A percentile compares a stretch with the other conserved stretches of the same genome.
Evolutionary conservation across 1,139 yeast species (phyloP).

Genomic region (Meyerozyma elateridarum): DNA sequence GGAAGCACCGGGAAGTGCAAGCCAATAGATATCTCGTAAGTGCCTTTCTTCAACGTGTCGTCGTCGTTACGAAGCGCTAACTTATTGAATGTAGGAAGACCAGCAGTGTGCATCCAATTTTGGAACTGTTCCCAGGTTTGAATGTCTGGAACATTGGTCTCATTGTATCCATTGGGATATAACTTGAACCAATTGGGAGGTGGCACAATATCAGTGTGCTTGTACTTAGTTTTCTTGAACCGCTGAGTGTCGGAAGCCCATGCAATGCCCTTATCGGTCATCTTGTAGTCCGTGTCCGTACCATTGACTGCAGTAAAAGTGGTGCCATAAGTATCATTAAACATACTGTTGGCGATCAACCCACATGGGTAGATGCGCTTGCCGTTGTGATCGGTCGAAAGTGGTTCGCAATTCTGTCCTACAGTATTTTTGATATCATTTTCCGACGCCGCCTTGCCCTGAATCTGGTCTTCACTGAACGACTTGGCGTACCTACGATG

Average conservation of each 20-base stretch:
- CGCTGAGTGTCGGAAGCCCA: slow-evolving; percentile 81
- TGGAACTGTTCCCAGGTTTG: slow-evolving; percentile 78
- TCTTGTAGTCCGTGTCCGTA: slow-evolving; percentile 45
- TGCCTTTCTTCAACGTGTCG: slow-evolving; percentile 56
- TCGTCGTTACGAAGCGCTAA: slow-evolving; percentile 77
- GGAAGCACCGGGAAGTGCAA: slow-evolving; percentile 84
- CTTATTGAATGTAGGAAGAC: slow-evolving; percentile 79
- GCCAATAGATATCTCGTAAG: slow-evolving; percentile 68
- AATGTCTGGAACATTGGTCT: slow-evolving; percentile 77
- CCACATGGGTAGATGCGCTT: slow-evolving; percentile 87
- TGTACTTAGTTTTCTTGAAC: slow-evolving; percentile 74
- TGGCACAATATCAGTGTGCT: slow-evolving; percentile 71
- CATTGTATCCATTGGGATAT: slow-evolving; percentile 89
- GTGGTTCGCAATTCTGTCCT: slow-evolving; percentile 88
- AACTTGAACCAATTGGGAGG: slow-evolving; percentile 90
- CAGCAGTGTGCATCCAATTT: slow-evolving; percentile 98
- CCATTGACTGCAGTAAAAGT: slow-evolving; percentile 48
- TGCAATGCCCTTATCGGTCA: slow-evolving; percentile 73
- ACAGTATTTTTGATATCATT: slow-evolving; percentile 56
- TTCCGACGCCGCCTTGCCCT: slow-evolving; percentile 63
- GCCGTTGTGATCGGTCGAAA: slow-evolving; percentile 49
- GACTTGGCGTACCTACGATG: slow-evolving; percentile 92
- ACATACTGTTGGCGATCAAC: slow-evolving; percentile 84
- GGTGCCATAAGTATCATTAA: slow-evolving; percentile 74
- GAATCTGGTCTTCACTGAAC: slow-evolving; percentile 83